phyloP scores from a whole-genome alignment of 768 basidiomycete genomes.

The Collybiopsis luxurians region DNA sequence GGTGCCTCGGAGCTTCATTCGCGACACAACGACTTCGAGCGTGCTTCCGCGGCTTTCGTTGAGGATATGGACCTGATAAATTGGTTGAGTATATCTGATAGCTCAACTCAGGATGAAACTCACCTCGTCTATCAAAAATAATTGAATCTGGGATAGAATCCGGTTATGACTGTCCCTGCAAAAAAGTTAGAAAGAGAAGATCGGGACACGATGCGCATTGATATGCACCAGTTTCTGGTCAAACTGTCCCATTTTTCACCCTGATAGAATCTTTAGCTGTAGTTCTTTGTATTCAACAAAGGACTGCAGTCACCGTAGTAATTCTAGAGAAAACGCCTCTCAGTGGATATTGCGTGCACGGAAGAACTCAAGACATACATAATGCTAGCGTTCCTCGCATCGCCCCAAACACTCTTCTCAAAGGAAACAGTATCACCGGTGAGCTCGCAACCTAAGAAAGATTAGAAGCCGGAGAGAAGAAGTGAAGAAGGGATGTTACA shows the following conservation, averaged over 20 bases:
- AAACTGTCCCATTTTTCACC: slow-evolving; percentile 97
- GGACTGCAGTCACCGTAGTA: slow-evolving; percentile 81
- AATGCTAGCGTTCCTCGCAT: slow-evolving; percentile 72
- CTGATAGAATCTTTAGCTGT: too few species aligned
- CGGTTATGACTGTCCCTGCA: slow-evolving; percentile 60
- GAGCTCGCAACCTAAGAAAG: slow-evolving; percentile 71
- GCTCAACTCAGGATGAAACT: too few species aligned
- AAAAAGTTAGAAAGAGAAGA: background rate
- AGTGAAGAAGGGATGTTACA: slow-evolving; percentile 41
- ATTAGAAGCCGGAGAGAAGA: background rate
- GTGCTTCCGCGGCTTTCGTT: slow-evolving; percentile 90
- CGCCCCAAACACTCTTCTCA: slow-evolving; percentile 66
- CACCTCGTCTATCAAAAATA: slow-evolving; percentile 93
- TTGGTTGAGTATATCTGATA: too few species aligned
- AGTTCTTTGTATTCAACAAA: too few species aligned
- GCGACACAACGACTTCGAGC: slow-evolving; percentile 90
- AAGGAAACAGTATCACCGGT: slow-evolving; percentile 86
- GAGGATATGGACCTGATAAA: slow-evolving; percentile 92
- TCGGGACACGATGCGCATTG: too few species aligned
- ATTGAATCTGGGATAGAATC: slow-evolving; percentile 65
- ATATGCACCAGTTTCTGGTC: slow-evolving; percentile 74
- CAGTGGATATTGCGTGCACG: background rate
- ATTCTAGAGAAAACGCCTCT: slow-evolving; percentile 41
- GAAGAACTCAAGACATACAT: slow-evolving; percentile 51
- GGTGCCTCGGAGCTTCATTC: slow-evolving; percentile 80